phyloP scores from a whole-genome alignment of 768 basidiomycete species.

The Trametes meyenii region DNA sequence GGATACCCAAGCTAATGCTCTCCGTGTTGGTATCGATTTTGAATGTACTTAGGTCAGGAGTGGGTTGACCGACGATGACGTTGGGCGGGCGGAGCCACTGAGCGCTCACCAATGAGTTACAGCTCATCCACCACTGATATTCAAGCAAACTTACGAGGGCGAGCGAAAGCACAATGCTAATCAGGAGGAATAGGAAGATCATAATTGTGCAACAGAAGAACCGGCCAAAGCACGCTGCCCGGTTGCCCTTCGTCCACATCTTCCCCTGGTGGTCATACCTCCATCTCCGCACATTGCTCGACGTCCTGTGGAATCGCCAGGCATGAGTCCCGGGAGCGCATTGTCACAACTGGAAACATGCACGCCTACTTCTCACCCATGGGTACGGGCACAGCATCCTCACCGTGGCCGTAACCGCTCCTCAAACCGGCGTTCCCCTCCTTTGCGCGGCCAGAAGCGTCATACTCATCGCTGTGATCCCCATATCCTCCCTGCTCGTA shows the following conservation, averaged over 20 bases:
- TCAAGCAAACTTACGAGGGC: conserved; percentile 54
- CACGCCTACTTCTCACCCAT: conserved; percentile 27
- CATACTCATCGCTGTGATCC: conserved; percentile 31
- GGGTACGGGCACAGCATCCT: conserved; percentile 22
- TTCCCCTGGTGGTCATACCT: conserved; percentile 60
- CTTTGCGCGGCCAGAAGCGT: conserved; percentile 26
- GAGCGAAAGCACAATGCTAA: conserved; percentile 67
- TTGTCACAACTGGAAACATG: background rate
- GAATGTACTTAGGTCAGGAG: conserved; percentile 41
- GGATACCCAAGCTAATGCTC: conserved; percentile 58
- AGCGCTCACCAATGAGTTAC: background rate
- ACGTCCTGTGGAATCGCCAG: conserved; percentile 20
- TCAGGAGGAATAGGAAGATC: conserved; percentile 61
- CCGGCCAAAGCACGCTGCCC: conserved; percentile 61
- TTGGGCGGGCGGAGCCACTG: conserved; percentile 83
- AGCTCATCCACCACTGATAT: background rate
- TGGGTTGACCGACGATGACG: conserved; percentile 53
- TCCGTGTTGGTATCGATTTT: conserved; percentile 34
- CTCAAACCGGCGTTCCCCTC: conserved; percentile 18
- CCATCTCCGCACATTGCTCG: conserved; percentile 32
- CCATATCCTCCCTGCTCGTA: conserved; percentile 52
- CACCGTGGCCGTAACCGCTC: conserved; percentile 25
- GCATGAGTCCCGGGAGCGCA: background rate
- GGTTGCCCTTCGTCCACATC: conserved; percentile 71
- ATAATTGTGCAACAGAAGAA: conserved; percentile 80